Conservation (phyloP, 2,329 filamentous ascomycete genomes). For the Phoma sp. region DNA sequence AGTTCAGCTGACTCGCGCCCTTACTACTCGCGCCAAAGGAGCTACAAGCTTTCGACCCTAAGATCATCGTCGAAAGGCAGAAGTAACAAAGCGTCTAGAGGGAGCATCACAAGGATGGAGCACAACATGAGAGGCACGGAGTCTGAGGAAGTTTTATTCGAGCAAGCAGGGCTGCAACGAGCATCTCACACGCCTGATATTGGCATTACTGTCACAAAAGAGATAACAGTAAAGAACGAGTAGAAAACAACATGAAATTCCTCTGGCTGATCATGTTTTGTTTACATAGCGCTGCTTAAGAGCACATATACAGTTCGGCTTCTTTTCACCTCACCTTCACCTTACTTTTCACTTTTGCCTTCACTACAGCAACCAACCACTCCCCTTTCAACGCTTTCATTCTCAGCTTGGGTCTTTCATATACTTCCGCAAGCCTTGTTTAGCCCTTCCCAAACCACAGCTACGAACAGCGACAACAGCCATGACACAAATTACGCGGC, state of each 20-base stretch:
- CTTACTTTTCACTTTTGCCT: neutral
- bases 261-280: neutral
- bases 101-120: conserved; percentile 21
- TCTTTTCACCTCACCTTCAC: neutral
- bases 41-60: conserved; percentile 6
- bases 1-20: neutral
- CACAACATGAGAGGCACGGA: conserved; percentile 14
- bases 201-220: conserved; percentile 1
- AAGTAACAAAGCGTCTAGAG: conserved; percentile 12
- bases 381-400: neutral
- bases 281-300: too few species aligned
- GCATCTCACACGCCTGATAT: neutral
- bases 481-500: conserved; percentile 1
- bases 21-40: neutral
- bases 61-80: neutral
- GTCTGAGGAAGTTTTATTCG: conserved; percentile 26
- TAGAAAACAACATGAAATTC: neutral
- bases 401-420: neutral
- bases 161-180: neutral
- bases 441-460: neutral
- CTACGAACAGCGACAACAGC: neutral
- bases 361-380: neutral
- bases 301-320: neutral
- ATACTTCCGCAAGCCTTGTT: neutral
- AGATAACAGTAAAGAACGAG: neutral